A percentile compares a stretch with the other conserved stretches of the same genome.
These are phyloP conservation scores for Diospyros lotus DNA, from an alignment of 148 eudicot genomes.

Conservation along the genomic window DNA sequence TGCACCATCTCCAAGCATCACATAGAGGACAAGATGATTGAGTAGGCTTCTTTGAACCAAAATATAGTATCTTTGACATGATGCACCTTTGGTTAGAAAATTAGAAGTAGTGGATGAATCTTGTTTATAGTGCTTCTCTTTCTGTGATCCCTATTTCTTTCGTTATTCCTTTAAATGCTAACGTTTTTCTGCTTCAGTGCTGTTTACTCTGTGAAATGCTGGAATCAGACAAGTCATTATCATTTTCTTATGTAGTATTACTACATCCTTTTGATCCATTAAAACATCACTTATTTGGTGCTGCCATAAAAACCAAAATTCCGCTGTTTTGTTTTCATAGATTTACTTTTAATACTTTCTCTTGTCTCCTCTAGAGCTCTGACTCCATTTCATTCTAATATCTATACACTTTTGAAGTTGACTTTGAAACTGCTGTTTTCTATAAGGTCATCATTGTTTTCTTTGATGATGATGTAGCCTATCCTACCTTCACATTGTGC, in stretches of 20 bases:
- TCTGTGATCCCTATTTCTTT: neutral
- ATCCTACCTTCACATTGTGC: conserved; percentile 4
- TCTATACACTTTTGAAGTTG: neutral
- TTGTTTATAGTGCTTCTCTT: neutral
- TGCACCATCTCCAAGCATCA: too few relatives aligned
- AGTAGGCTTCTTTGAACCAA: too few relatives aligned
- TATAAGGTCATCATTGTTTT: neutral
- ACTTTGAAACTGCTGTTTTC: neutral
- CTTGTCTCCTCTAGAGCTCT: neutral
- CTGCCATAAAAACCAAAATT: neutral
- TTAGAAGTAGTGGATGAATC: neutral
- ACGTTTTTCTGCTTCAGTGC: neutral
- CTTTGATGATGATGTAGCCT: conserved; percentile 7
- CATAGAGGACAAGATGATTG: too few relatives aligned
- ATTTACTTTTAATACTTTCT: neutral
- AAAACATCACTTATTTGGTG: neutral
- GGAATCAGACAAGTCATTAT: neutral
- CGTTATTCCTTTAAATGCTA: neutral
- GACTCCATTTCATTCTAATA: neutral
- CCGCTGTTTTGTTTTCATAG: neutral
- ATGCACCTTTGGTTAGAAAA: neutral
- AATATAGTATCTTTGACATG: too few relatives aligned
- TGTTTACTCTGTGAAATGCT: neutral
- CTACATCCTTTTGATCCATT: neutral
- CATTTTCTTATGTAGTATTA: neutral